Base-by-base conservation (phyloP, 352 stramenopile genomes). In the Pythium biforme region DNA sequence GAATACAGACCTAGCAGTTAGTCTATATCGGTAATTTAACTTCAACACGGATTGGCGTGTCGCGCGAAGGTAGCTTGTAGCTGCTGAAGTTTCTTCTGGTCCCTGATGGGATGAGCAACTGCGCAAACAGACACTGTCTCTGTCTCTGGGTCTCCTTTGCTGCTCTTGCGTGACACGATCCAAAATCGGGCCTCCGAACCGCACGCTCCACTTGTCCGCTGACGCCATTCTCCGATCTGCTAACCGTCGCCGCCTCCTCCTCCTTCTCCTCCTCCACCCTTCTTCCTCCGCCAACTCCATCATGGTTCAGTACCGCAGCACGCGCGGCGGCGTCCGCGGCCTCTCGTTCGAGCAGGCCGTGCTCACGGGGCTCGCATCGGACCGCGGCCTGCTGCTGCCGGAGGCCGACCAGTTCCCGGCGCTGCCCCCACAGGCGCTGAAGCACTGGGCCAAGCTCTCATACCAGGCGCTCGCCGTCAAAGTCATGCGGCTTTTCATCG, bases 401-500 rank as follows among this genome's bases (percentile, higher is more conserved):
- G 86, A 92, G 61, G 74, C 66, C n/a, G 62, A 74, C 57, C 76
- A 90, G 62, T 94, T 96, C 75, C 89, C 89, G 39, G 73, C 70
- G 60, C 77, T 96, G 45, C 83, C 82, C 7, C 60, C 66, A 26
- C 68, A 93, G 31, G 84, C 83, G 37, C 75, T 96, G 17, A 51
- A 81, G 31, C 75, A 83, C 59, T 96, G 95, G 94, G 76, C 92
- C 39, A 74, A 67, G 43, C 80, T 99, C n/a, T 91, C 84, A 58
- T 99, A 98, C 77, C 77, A 95, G 58, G 91, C 98, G 46, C 76
- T 99, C 55, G 92, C 96, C 0, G 83, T 95, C 29, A 84, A 98
- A 55, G 89, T 99, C 52, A 98, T 99, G 85, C 83, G 86, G 1
- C 91, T 98, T 54, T 99, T 98, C 81, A 97, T 99, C 51, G 85